Evolutionary conservation across 495 filamentous ascomycete species (phyloP).

Genomic region (Penicillium flavigenum): DNA sequence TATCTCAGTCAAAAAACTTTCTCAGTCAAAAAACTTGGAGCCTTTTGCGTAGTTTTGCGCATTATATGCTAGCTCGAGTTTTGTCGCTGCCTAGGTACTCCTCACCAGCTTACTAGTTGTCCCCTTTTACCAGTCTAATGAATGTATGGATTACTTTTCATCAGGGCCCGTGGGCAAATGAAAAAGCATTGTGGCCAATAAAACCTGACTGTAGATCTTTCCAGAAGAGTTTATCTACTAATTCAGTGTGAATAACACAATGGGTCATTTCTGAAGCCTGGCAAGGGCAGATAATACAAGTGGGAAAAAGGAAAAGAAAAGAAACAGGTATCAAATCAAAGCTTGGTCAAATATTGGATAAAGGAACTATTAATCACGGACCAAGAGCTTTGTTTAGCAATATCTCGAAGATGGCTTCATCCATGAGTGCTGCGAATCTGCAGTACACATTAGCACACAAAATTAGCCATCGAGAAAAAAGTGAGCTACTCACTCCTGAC

Average conservation of each 20-base stretch:
- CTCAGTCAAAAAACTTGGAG: not conserved
- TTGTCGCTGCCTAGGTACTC: not conserved
- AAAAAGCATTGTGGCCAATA: too few species aligned
- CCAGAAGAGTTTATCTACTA: too few species aligned
- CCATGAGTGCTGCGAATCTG: constrained; percentile 19
- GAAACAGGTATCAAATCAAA: not conserved
- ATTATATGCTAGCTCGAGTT: too few species aligned
- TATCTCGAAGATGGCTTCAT: constrained; percentile 17
- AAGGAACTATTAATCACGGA: not conserved
- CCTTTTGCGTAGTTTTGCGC: not conserved
- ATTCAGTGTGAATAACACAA: too few species aligned
- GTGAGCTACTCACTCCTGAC: constrained; percentile 17
- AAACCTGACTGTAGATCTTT: too few species aligned
- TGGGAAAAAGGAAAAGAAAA: not conserved
- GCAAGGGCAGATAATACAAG: not conserved
- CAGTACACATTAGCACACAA: not conserved
- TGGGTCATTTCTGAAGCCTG: too few species aligned
- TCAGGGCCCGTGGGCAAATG: too few species aligned
- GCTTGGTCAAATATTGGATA: not conserved
- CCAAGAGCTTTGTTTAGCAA: constrained; percentile 2
- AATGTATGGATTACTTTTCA: too few species aligned
- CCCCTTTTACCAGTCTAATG: too few species aligned
- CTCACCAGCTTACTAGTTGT: too few species aligned
- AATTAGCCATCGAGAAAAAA: not conserved
- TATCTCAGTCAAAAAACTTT: not conserved